Evolutionary conservation across 345 rosid genomes (phyloP), one percentile per base, ranked within the genome.

Genomic region (Gossypium sturtianum): DNA sequence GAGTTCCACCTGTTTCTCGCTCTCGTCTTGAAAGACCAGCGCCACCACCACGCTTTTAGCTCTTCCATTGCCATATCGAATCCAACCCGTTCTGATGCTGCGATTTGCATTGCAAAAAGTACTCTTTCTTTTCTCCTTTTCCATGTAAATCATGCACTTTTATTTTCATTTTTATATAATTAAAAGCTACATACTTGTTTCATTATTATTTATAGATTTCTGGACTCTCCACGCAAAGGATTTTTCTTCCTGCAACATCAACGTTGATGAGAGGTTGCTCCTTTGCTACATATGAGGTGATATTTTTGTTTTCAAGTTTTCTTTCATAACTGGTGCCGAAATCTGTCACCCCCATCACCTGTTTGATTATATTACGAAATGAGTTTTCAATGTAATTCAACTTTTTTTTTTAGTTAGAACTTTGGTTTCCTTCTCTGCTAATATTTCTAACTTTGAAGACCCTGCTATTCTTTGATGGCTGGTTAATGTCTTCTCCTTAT

Each of bases 271-370:
- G 71, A 65, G 58, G 70, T 49, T 64, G 25, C 70, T 62, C 71
- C 76, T 51, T 22, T 63, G 70, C 61, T 52, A 43, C 76, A 20
- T 2, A 63, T 16, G 53, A 74, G 62, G 71, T 63, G 56, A 44
- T 52, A n/a, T 49, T 49, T 19, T 62, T 12, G 0, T 19, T 12
- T 59, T 4, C 5, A 23, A 22, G 13, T 61, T 11, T 27, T 27
- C 1, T 0, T 23, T 38, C 12, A 2, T 59, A 12, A 13, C 2
- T 59, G 8, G 25, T 19, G 38, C 64, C 64, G 41, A 11, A 4
- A 25, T 34, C 2, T 58, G 43, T 58, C 38, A 44, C 62, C 22
- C 66, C 66, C 75, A 12, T 51, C 53, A 74, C 41, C 47, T 74
- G 70, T 74, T 64, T 63, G 70, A 27, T 7, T 19, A 64, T 64